Evolutionary conservation across 495 filamentous ascomycete species (phyloP), one percentile per base, ranked within the genome.

Genomic region (Daldinia loculata): DNA sequence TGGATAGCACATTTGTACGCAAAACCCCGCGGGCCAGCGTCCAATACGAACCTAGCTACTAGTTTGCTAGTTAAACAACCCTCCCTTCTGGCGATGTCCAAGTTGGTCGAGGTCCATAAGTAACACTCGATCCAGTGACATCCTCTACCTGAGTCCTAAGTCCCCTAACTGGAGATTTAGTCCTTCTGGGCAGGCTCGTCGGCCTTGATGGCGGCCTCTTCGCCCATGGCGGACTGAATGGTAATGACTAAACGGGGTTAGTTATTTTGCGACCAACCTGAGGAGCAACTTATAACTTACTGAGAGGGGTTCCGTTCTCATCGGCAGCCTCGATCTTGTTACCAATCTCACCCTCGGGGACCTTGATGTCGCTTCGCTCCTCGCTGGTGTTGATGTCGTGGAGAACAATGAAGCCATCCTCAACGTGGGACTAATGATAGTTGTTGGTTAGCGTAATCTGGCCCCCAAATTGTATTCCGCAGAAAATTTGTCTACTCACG

Each of bases 191-290:
- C 57, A 61, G 61, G 50, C 83, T 98, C 95, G 89, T 99, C 97
- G 83, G 90, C 91, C 79, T 97, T 94, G 78, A 97, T 92, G 73
- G 89, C 92, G 71, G 87, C 86, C 88, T 98, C 93, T 82, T 98
- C 94, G 75, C 91, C 91, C 95, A 99, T 99, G 79, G 95, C 89
- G 68, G 92, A 91, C 78, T 95, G 91, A 81, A 99, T 86, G 74
- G 93, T 92, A 77, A 98, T 88, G 79, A 93, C 94, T 97, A 71
- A 7, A 50, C 34, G 19, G n/a, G 41, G 74, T 81, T 61, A 81
- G 72, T 29, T 22, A 48, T 48, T 6, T 63, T 19, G 59, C 17
- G 50, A 69, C 29, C 14, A 17, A 17, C 6, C 12, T 2, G 22
- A 53, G 14, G 12, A 29, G 14, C 15, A 51, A 56, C 8, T 22